These are phyloP conservation scores for Myriosclerotinia scirpicola DNA, from an alignment of 2,329 filamentous ascomycete genomes.

Conservation along the genomic window DNA sequence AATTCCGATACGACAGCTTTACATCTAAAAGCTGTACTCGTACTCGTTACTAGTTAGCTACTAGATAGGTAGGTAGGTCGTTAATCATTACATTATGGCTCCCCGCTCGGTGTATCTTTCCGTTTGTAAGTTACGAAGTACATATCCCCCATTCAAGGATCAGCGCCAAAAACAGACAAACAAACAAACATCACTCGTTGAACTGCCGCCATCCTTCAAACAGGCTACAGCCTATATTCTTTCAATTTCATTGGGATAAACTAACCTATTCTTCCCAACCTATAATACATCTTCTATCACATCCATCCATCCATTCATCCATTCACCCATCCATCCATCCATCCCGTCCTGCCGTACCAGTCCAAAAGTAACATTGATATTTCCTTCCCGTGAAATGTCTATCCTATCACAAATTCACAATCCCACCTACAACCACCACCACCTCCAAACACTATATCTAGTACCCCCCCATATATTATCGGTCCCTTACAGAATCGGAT, in stretches of 20 bases:
- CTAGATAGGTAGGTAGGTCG: too few species aligned
- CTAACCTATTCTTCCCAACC: neutral
- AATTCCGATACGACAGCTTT: too few species aligned
- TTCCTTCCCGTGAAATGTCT: constrained; percentile 17
- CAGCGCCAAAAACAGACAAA: too few species aligned
- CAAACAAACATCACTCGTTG: neutral
- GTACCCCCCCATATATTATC: neutral
- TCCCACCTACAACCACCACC: neutral
- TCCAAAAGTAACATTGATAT: neutral
- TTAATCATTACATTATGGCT: too few species aligned
- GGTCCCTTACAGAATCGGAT: constrained; percentile 12
- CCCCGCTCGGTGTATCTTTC: too few species aligned
- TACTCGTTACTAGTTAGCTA: too few species aligned
- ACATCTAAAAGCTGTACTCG: too few species aligned
- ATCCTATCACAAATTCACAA: neutral
- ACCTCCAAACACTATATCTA: constrained; percentile 1
- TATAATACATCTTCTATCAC: neutral
- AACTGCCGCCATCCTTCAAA: neutral
- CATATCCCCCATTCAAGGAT: too few species aligned
- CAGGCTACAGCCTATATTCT: neutral
- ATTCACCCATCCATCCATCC: neutral
- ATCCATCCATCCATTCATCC: neutral
- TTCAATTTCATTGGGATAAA: neutral
- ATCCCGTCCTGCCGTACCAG: neutral
- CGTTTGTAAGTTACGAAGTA: too few species aligned